These are phyloP conservation scores for Purshia tridentata DNA, from an alignment of 306 rosid species.

Conservation along the genomic window DNA sequence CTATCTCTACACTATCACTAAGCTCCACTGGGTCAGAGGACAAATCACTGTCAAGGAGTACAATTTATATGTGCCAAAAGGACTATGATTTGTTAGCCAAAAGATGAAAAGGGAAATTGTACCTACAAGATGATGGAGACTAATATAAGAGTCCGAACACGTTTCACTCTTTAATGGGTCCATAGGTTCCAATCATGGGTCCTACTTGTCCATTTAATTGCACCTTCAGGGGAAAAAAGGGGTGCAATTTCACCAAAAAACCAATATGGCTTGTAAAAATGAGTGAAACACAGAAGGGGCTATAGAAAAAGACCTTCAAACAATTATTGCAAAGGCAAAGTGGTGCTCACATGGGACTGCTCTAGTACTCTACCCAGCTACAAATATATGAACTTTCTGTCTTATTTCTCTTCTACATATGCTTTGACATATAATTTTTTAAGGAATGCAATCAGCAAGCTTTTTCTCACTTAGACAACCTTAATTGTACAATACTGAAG, in stretches of 20 bases:
- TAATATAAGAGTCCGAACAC: neutral
- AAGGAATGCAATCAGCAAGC: neutral
- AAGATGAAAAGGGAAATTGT: slow-evolving; percentile 8
- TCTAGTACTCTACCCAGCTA: neutral
- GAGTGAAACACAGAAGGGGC: neutral
- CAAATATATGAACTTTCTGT: neutral
- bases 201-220: neutral
- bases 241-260: neutral
- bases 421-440: neutral
- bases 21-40: slow-evolving; percentile 5
- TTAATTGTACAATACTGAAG: neutral
- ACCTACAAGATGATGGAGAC: slow-evolving; percentile 5
- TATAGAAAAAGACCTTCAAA: neutral
- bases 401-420: slow-evolving; percentile 2
- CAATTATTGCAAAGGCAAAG: neutral
- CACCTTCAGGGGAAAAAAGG: neutral
- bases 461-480: neutral
- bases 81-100: slow-evolving; percentile 1
- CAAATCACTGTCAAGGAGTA: slow-evolving; percentile 9
- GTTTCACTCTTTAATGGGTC: slow-evolving; percentile 1
- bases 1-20: neutral
- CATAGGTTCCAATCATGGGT: slow-evolving; percentile 5
- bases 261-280: neutral
- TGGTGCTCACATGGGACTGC: slow-evolving; percentile 15
- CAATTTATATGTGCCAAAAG: slow-evolving; percentile 4